Conservation (phyloP, 2,329 filamentous ascomycete genomes). For the Plectosphaerella cucumerina region DNA sequence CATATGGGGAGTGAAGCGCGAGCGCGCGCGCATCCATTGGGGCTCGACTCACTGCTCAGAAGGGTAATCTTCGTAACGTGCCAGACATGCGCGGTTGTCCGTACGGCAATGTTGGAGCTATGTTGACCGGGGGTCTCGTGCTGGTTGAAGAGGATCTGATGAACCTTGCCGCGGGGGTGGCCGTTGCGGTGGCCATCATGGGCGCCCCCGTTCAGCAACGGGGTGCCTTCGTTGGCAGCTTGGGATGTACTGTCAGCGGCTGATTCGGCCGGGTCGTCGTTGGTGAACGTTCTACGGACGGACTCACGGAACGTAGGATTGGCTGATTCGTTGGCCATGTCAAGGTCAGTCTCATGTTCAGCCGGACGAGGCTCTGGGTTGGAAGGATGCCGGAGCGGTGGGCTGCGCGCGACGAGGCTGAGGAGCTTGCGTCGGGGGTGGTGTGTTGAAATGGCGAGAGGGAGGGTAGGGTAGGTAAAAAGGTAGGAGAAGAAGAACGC, state of each 20-base stretch:
- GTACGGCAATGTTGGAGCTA: slow-evolving; percentile 40
- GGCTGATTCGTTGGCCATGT: slow-evolving; percentile 23
- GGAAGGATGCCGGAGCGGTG: neutral
- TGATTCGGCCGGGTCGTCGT: slow-evolving; percentile 16
- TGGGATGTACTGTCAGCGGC: slow-evolving; percentile 9
- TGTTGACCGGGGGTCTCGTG: slow-evolving; percentile 48
- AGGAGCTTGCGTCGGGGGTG: neutral
- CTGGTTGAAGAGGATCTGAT: slow-evolving; percentile 44
- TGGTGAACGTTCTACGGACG: slow-evolving; percentile 15
- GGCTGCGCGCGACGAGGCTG: slow-evolving; percentile 1
- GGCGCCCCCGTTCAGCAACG: slow-evolving; percentile 28
- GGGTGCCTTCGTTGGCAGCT: slow-evolving; percentile 32
- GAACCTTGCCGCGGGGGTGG: slow-evolving; percentile 18
- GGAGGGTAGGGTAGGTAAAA: neutral
- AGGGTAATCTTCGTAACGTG: slow-evolving; percentile 55
- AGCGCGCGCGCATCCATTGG: no score
- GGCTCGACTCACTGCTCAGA: slow-evolving; percentile 57
- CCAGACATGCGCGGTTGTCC: slow-evolving; percentile 44
- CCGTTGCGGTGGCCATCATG: slow-evolving; percentile 18
- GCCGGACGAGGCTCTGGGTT: slow-evolving; percentile 9
- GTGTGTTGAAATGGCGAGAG: neutral
- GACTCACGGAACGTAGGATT: slow-evolving; percentile 21
- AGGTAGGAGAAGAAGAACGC: neutral
- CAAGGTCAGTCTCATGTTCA: slow-evolving; percentile 23
- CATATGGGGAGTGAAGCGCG: no score